Percentiles rank a stretch among this genome's conserved stretches.
Conservation (phyloP, 2,329 filamentous ascomycete genomes). For the Exophiala sp. region DNA sequence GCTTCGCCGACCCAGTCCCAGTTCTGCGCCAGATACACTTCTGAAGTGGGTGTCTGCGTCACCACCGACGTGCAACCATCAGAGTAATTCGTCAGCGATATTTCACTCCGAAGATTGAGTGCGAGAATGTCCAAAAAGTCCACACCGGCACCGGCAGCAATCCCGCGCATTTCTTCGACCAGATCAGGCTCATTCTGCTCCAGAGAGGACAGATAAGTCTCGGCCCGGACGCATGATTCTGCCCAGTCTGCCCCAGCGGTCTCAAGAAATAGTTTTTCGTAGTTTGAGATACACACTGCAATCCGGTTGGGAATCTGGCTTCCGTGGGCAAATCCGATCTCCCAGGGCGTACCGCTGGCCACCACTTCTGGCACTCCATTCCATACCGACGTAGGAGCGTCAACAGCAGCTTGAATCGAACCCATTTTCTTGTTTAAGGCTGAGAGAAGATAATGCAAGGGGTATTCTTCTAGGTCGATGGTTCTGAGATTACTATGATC, state of each 20-base stretch:
- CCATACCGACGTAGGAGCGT: background rate
- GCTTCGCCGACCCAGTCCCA: constrained; percentile 51
- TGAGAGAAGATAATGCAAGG: no score
- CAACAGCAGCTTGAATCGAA: background rate
- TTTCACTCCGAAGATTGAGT: constrained; percentile 57
- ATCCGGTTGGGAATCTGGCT: constrained; percentile 1
- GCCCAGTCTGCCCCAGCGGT: constrained; percentile 40
- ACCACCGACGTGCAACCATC: constrained; percentile 56
- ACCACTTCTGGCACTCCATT: constrained; percentile 2
- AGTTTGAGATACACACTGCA: constrained; percentile 18
- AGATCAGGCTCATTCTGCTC: constrained; percentile 31
- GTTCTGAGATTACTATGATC: no score
- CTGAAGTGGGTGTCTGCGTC: constrained; percentile 39
- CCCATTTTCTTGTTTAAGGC: background rate
- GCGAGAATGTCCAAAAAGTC: constrained; percentile 52
- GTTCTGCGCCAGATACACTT: constrained; percentile 50
- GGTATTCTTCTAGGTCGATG: no score
- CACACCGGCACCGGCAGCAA: constrained; percentile 50
- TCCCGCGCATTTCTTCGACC: constrained; percentile 35
- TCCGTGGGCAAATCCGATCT: constrained; percentile 3
- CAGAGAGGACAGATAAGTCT: constrained; percentile 41
- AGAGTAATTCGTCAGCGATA: constrained; percentile 30
- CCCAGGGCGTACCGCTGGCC: constrained; percentile 1
- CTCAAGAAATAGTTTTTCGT: constrained; percentile 34
- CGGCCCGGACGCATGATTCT: constrained; percentile 43